Conservation (phyloP, 1,284 basidiomycete genomes). For the Fomitopsis betulina region DNA sequence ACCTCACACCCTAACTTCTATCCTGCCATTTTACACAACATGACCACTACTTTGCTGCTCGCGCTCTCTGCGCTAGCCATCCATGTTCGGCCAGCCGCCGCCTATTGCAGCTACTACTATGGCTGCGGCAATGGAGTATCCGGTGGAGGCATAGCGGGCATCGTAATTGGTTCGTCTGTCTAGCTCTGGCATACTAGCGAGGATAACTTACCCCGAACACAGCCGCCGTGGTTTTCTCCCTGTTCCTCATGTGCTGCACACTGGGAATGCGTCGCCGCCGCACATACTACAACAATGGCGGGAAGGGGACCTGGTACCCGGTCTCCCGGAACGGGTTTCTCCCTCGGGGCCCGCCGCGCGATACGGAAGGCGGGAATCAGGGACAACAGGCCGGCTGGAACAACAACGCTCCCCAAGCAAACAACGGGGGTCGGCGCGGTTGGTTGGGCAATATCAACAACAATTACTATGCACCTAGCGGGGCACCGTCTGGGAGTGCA, state of each 20-base stretch:
- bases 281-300: not conserved
- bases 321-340: not conserved
- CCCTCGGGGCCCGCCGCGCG: not conserved
- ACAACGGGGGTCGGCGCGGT: not conserved
- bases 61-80: not conserved
- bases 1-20: not conserved
- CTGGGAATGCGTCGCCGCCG: conserved; percentile 10
- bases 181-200: not conserved
- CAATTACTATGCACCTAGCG: not conserved
- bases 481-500: not conserved
- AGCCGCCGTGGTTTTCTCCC: conserved; percentile 1
- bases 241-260: conserved; percentile 7
- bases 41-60: not conserved
- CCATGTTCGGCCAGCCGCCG: conserved; percentile 7
- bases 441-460: conserved; percentile 1
- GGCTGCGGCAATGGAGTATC: conserved; percentile 1
- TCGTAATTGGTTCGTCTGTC: conserved; percentile 13
- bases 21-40: not conserved
- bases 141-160: conserved; percentile 15
- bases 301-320: not conserved
- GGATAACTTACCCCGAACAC: not conserved
- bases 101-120: conserved; percentile 5
- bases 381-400: conserved; percentile 10
- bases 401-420: not conserved
- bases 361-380: conserved; percentile 11